These are phyloP conservation scores for Hysterangium stoloniferum DNA, from an alignment of 768 basidiomycete species.

Conservation along the genomic window DNA sequence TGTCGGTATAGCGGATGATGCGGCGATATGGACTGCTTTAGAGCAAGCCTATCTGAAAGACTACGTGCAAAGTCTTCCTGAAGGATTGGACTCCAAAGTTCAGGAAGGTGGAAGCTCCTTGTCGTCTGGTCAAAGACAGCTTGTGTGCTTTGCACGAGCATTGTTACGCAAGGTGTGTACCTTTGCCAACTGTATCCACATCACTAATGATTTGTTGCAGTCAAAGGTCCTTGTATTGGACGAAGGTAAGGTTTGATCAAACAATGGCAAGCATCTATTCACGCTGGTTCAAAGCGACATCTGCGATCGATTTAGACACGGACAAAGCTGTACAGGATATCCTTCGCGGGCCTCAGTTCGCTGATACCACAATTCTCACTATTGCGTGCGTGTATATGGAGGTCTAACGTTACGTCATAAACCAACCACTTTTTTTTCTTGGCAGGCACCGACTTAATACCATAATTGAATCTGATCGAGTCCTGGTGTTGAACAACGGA, in stretches of 20 bases:
- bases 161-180: slow-evolving; percentile 58
- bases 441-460: slow-evolving; percentile 79
- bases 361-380: slow-evolving; percentile 74
- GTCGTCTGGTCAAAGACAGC: slow-evolving; percentile 78
- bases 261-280: not conserved
- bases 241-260: slow-evolving; percentile 47
- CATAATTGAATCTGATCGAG: slow-evolving; percentile 71
- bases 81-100: slow-evolving; percentile 64
- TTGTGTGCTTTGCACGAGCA: slow-evolving; percentile 85
- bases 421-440: not conserved
- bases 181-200: not conserved
- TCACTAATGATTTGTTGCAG: slow-evolving; percentile 24
- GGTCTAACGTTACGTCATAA: not conserved
- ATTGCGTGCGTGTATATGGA: slow-evolving; percentile 59
- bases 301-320: slow-evolving; percentile 85
- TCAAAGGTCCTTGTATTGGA: slow-evolving; percentile 89
- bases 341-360: slow-evolving; percentile 72
- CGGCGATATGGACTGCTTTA: slow-evolving; percentile 82
- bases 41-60: slow-evolving; percentile 66
- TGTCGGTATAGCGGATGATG: slow-evolving; percentile 62
- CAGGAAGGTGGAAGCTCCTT: slow-evolving; percentile 77
- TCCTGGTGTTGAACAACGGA: slow-evolving; percentile 80
- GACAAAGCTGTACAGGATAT: slow-evolving; percentile 85
- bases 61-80: slow-evolving; percentile 57
- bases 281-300: slow-evolving; percentile 49